Base-by-base conservation (phyloP, 176 grass and related monocot genomes). In the Oryza officinalis region DNA sequence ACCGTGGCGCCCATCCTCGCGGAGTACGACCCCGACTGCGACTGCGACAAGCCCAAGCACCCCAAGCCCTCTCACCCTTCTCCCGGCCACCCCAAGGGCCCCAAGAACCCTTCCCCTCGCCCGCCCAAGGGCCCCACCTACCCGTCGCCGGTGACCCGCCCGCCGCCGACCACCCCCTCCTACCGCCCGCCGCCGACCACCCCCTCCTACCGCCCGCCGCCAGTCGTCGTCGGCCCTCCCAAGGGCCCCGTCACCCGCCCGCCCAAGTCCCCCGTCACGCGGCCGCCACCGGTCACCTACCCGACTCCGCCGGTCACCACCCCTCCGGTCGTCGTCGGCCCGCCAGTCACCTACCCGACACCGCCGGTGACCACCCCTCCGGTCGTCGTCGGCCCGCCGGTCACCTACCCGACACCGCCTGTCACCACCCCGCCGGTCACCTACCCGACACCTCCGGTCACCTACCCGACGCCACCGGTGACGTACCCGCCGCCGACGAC, bases 21-120 rank as follows among this genome's bases (percentile, higher is more conserved):
- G 0, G 52, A 57, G 52, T 57, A 57, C 52, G 18, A 57, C 52
- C 52, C 52, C 0, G 52, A 57, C 63, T 95, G 92, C 66, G 92
- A 87, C 73, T 89, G 82, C 2, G 79, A 81, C 54, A 92, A 92
- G 69, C 79, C 84, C 31, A 88, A 86, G 49, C 22, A 18, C 26
- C 89, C 76, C 5, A 76, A 83, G 54, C 84, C 84, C 1, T 86
- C 84, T 22, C 71, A 87, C 71, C 66, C 65, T 0, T 57, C 52
- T 57, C 52, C 41, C 9, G 31, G 31, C 31, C 50, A 79, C 13
- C 66, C 85, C 45, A 88, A 88, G 67, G 65, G 71, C 57, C 79
- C 84, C 31, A 88, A 86, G 49, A 27, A 18, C 26, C 89, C 76
- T 6, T 45, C 1, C 43, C 43, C 43, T 49, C 15, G 28, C 8